phyloP scores from a whole-genome alignment of 805 yeast genomes.

The Brettanomyces sp. region DNA sequence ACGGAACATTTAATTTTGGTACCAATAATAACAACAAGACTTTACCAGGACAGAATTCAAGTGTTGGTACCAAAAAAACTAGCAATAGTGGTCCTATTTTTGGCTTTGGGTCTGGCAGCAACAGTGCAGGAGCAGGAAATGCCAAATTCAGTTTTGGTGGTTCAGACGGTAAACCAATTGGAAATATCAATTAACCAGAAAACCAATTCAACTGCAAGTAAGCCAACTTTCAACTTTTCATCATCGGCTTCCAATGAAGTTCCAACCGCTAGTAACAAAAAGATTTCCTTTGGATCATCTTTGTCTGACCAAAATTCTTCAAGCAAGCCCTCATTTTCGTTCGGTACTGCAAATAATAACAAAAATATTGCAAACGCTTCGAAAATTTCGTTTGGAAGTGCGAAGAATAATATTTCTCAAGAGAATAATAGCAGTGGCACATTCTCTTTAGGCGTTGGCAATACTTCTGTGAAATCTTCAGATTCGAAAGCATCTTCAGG shows the following conservation, averaged over 20 bases:
- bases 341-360: constrained; percentile 7
- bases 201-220: too few species aligned
- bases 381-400: neutral
- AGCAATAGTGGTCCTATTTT: neutral
- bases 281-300: too few species aligned
- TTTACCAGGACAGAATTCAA: neutral
- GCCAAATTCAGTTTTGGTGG: constrained; percentile 16
- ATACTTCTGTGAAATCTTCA: constrained; percentile 6
- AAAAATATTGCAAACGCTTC: neutral
- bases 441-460: constrained; percentile 12
- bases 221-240: too few species aligned
- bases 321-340: constrained; percentile 12
- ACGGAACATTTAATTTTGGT: neutral
- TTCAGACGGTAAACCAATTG: neutral
- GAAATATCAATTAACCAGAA: too few species aligned
- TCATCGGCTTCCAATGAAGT: too few species aligned
- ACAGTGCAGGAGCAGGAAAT: constrained; percentile 1
- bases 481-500: constrained; percentile 10
- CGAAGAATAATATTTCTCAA: constrained; percentile 3
- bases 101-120: neutral
- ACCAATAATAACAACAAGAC: neutral
- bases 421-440: constrained; percentile 7
- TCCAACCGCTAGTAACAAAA: too few species aligned
- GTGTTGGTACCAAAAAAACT: too few species aligned
- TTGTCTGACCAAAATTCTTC: neutral